phyloP scores from a whole-genome alignment of 352 stramenopile genomes.

The Globisporangium echinulatum region DNA sequence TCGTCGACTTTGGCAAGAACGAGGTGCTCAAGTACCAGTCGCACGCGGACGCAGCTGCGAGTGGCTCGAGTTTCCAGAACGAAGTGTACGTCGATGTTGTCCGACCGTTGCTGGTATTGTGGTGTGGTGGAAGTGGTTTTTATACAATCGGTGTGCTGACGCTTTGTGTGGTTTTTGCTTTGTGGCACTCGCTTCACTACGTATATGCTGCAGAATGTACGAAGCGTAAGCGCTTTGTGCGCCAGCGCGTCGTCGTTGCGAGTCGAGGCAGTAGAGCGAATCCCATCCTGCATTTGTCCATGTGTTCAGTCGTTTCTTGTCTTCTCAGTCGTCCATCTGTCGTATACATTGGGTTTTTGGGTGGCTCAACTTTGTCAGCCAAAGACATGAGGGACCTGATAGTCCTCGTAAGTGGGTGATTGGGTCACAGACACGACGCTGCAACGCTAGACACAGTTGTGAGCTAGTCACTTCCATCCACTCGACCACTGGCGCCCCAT shows the following conservation, averaged over 20 bases:
- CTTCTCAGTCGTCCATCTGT: not conserved
- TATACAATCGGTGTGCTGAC: not conserved
- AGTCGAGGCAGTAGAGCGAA: constrained; percentile 16
- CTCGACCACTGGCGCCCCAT: too few species aligned
- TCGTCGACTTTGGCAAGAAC: constrained; percentile 84
- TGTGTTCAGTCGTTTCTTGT: not conserved
- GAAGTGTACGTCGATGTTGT: constrained; percentile 68
- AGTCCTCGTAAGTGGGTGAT: not conserved
- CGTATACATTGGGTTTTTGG: not conserved
- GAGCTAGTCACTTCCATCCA: too few species aligned
- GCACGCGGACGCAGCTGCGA: constrained; percentile 79
- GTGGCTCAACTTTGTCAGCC: too few species aligned
- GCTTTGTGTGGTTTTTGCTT: not conserved
- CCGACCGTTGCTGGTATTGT: constrained; percentile 2
- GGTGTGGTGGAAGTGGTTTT: not conserved
- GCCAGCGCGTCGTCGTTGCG: not conserved
- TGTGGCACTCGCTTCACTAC: not conserved
- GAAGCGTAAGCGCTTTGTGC: constrained; percentile 42
- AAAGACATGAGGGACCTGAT: too few species aligned
- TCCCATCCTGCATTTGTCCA: constrained; percentile 4
- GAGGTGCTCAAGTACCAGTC: constrained; percentile 88
- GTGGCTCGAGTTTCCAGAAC: constrained; percentile 88
- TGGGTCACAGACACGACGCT: too few species aligned
- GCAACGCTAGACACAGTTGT: too few species aligned
- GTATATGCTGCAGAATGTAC: constrained; percentile 59